Conservation (phyloP, 1,139 yeast genomes). For the Williopsis jadinii region DNA sequence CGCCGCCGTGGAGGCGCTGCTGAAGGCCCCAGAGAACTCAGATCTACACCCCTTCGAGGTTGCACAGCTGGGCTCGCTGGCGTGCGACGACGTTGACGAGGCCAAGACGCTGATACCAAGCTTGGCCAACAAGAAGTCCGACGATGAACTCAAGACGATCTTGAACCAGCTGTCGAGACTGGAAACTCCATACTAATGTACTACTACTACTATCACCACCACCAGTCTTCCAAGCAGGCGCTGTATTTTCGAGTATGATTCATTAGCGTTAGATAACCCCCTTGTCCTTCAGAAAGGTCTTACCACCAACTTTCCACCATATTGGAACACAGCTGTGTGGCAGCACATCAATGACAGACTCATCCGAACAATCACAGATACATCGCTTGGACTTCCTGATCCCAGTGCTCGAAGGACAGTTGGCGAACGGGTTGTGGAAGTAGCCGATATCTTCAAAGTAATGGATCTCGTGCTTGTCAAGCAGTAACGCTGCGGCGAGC, state of each 20-base stretch:
- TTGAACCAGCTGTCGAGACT: constrained; percentile 78
- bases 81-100: constrained; percentile 96
- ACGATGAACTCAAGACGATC: constrained; percentile 79
- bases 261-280: constrained; percentile 9
- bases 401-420: constrained; percentile 65
- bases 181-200: constrained; percentile 35
- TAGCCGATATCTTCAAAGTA: constrained; percentile 93
- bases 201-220: neutral
- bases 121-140: constrained; percentile 70
- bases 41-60: constrained; percentile 91
- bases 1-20: constrained; percentile 82
- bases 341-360: constrained; percentile 48
- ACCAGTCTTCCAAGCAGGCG: too few relatives aligned
- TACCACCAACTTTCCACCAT: constrained; percentile 79
- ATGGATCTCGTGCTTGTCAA: constrained; percentile 64
- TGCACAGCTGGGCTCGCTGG: constrained; percentile 89
- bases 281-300: constrained; percentile 26
- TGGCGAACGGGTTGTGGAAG: constrained; percentile 70
- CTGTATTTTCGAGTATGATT: too few relatives aligned
- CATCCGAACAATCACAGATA: constrained; percentile 47
- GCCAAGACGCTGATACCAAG: constrained; percentile 93
- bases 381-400: constrained; percentile 57
- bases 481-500: constrained; percentile 59
- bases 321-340: constrained; percentile 68
- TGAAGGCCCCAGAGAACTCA: constrained; percentile 49